These are phyloP conservation scores for Diplosphaera chodatii DNA, from an alignment of 139 green algal genomes.

Conservation along the genomic window DNA sequence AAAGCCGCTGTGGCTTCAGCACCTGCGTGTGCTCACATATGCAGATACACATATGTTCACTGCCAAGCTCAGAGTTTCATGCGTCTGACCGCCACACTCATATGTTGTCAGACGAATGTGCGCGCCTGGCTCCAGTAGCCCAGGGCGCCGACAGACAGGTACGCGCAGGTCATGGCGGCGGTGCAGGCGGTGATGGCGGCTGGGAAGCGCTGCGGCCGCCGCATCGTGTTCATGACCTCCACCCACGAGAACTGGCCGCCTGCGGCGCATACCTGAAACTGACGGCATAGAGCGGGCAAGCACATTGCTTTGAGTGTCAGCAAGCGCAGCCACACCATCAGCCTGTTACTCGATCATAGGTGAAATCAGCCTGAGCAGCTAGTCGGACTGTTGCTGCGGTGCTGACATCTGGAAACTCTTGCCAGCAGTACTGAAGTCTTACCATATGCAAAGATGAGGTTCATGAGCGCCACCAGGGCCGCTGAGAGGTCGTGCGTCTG, in stretches of 20 bases:
- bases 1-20: too few relatives aligned
- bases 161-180: not conserved
- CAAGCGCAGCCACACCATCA: too few relatives aligned
- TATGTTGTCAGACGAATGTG: too few relatives aligned
- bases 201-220: not conserved
- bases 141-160: not conserved
- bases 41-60: too few relatives aligned
- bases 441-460: slow-evolving; percentile 27
- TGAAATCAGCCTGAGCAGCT: too few relatives aligned
- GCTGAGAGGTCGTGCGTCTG: slow-evolving; percentile 10
- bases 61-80: too few relatives aligned
- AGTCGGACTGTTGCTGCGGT: too few relatives aligned
- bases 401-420: not conserved
- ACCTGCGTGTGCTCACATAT: too few relatives aligned
- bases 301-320: too few relatives aligned
- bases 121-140: slow-evolving; percentile 7
- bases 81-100: too few relatives aligned
- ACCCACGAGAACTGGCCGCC: slow-evolving; percentile 35
- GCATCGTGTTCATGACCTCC: slow-evolving; percentile 24
- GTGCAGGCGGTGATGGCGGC: not conserved
- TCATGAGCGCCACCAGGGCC: slow-evolving; percentile 24
- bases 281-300: too few relatives aligned
- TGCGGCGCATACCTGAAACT: slow-evolving; percentile 3
- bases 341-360: too few relatives aligned
- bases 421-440: slow-evolving; percentile 1